phyloP scores from a whole-genome alignment of 2,329 filamentous ascomycete species.

The Rhynchosporium graminicola region DNA sequence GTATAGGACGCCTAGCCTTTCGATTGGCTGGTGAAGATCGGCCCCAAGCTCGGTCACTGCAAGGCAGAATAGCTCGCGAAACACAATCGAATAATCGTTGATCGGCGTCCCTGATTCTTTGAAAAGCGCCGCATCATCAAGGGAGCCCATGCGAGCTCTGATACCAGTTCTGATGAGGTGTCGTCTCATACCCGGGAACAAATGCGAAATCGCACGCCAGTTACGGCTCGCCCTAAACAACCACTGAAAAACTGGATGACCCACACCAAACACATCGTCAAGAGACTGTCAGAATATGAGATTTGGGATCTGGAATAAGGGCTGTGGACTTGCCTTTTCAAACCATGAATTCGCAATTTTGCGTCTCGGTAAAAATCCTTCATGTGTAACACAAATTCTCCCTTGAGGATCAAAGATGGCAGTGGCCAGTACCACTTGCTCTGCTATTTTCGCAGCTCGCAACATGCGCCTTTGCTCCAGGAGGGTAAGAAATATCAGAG shows the following conservation, averaged over 20 bases:
- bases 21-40: conserved; percentile 62
- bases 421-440: conserved; percentile 56
- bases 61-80: conserved; percentile 81
- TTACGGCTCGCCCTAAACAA: conserved; percentile 79
- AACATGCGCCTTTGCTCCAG: conserved; percentile 46
- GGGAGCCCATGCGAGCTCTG: conserved; percentile 41
- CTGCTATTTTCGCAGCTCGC: conserved; percentile 44
- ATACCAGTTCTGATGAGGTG: conserved; percentile 58
- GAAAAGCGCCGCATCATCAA: conserved; percentile 48
- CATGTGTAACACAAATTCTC: conserved; percentile 67
- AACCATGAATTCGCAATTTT: conserved; percentile 80
- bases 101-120: conserved; percentile 59
- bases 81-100: conserved; percentile 71
- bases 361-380: conserved; percentile 68
- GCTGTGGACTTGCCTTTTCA: conserved; percentile 53
- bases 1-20: conserved; percentile 68
- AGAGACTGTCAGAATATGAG: conserved; percentile 48
- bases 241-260: conserved; percentile 84
- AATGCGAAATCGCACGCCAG: conserved; percentile 68
- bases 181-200: conserved; percentile 71
- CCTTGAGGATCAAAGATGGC: conserved; percentile 69
- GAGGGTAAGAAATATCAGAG: conserved; percentile 55
- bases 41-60: conserved; percentile 74
- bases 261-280: conserved; percentile 73
- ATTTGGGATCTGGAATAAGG: neutral